Conservation (phyloP, 371 early-diverging fungal species). For the Rhizopus sp. region DNA sequence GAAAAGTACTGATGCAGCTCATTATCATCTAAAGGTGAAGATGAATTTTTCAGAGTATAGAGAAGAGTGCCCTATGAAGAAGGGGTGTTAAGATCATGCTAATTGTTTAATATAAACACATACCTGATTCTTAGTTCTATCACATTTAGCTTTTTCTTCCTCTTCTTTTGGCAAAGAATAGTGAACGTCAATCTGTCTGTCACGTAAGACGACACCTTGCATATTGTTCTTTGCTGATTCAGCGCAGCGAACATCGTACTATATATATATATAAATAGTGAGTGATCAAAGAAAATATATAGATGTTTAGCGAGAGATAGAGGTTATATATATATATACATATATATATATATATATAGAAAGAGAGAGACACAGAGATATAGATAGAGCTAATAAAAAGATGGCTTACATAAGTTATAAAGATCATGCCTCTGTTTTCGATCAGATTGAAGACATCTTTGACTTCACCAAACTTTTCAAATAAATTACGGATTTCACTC, state of each 20-base stretch:
- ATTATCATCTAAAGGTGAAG: slow-evolving; percentile 38
- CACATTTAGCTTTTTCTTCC: slow-evolving; percentile 48
- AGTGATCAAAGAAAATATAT: not conserved
- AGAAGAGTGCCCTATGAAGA: slow-evolving; percentile 53
- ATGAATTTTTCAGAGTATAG: slow-evolving; percentile 43
- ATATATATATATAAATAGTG: not conserved
- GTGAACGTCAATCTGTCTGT: slow-evolving; percentile 57
- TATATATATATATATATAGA: not conserved
- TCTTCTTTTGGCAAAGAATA: slow-evolving; percentile 62
- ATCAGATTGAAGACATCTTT: slow-evolving; percentile 52
- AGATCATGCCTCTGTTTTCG: slow-evolving; percentile 55
- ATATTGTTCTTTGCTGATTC: slow-evolving; percentile 46
- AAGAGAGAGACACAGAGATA: not conserved
- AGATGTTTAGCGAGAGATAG: not conserved
- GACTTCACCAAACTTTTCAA: slow-evolving; percentile 52
- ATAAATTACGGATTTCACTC: slow-evolving; percentile 40
- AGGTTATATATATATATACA: slow-evolving; percentile 1
- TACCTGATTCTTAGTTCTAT: slow-evolving; percentile 58
- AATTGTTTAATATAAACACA: not conserved
- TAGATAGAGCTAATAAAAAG: not conserved
- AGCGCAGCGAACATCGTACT: slow-evolving; percentile 58
- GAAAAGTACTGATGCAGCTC: slow-evolving; percentile 41
- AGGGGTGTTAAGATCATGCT: not conserved
- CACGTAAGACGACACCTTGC: slow-evolving; percentile 39
- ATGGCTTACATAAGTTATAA: slow-evolving; percentile 55